phyloP scores from a whole-genome alignment of 352 stramenopile genomes.

The Pythium phragmiticola region DNA sequence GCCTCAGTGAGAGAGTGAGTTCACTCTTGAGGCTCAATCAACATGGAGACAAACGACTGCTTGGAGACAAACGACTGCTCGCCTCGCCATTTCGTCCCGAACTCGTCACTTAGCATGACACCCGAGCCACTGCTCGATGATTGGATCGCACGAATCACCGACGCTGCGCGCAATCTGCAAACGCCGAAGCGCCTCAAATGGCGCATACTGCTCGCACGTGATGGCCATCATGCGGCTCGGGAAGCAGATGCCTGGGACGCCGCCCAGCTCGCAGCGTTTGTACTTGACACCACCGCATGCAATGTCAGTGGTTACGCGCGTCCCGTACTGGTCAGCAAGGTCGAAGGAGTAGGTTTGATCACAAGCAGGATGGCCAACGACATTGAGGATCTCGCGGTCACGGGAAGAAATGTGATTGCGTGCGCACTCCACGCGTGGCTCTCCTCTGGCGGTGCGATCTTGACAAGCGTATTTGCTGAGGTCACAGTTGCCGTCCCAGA shows the following conservation, averaged over 20 bases:
- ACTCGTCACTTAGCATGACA: not conserved
- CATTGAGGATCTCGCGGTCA: not conserved
- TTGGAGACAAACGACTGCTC: no score
- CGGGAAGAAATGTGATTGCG: not conserved
- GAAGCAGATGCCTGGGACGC: conserved; percentile 19
- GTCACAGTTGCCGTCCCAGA: conserved; percentile 10
- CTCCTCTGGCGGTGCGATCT: conserved; percentile 3
- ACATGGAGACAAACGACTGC: no score
- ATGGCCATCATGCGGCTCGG: conserved; percentile 9
- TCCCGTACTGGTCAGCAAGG: not conserved
- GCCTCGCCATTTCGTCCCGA: no score
- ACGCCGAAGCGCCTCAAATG: conserved; percentile 6
- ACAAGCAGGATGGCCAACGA: no score
- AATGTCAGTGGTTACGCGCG: conserved; percentile 1
- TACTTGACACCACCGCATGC: conserved; percentile 21
- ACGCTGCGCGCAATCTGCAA: conserved; percentile 17
- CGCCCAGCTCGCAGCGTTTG: conserved; percentile 11
- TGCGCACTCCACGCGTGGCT: conserved; percentile 7
- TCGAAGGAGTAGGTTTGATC: not conserved
- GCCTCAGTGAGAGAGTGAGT: no score
- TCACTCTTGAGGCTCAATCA: no score
- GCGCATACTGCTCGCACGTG: not conserved
- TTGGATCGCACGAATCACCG: conserved; percentile 16
- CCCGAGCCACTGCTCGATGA: conserved; percentile 22
- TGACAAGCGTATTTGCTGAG: conserved; percentile 10